Evolutionary conservation across 2,329 filamentous ascomycete species (phyloP).

Genomic region (Trichoderma gracile): DNA sequence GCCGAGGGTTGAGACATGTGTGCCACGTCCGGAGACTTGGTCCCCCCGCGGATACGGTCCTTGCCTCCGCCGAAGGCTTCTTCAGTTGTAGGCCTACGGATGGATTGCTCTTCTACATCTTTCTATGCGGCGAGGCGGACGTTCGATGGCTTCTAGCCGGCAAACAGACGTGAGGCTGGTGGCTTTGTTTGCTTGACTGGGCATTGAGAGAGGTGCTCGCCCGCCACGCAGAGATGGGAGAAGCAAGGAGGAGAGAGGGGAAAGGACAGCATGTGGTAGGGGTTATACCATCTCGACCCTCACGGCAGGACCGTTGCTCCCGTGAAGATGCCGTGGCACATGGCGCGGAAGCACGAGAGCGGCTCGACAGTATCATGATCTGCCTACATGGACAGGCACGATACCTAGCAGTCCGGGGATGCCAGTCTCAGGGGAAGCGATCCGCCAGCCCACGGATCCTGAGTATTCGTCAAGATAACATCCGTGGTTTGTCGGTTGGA

Average conservation of each 20-base stretch:
- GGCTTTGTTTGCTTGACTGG: not conserved
- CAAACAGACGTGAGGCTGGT: not conserved
- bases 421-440: not conserved
- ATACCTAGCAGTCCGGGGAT: not conserved
- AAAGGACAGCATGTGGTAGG: not conserved
- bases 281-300: not conserved
- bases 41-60: conserved; percentile 11
- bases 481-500: not conserved
- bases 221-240: too few relatives aligned
- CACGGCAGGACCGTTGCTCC: not conserved
- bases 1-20: conserved; percentile 26
- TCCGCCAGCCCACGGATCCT: conserved; percentile 10
- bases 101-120: not conserved
- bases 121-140: not conserved
- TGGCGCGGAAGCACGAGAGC: not conserved
- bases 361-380: not conserved
- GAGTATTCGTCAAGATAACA: not conserved
- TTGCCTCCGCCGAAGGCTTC: not conserved
- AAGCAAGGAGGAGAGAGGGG: not conserved
- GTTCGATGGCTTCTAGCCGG: not conserved
- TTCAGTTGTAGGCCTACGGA: not conserved
- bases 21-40: conserved; percentile 24
- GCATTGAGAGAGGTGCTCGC: not conserved
- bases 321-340: conserved; percentile 2
- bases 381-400: not conserved